These are phyloP conservation scores for Plasmodium cynomolgi DNA, from an alignment of 169 alveolate genomes.

Conservation along the genomic window DNA sequence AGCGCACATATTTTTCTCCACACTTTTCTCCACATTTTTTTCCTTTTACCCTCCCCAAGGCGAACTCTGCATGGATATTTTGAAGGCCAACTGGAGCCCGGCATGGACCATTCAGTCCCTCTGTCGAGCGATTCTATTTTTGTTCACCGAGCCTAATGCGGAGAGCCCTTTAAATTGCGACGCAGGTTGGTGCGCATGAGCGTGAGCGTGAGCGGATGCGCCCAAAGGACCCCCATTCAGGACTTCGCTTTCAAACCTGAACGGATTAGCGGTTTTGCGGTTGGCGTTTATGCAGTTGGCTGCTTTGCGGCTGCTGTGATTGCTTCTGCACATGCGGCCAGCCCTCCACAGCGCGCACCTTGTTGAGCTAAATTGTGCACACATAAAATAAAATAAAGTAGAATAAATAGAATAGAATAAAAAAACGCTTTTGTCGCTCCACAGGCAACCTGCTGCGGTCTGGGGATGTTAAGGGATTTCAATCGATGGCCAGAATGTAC, in stretches of 20 bases:
- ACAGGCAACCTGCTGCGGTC: conserved; percentile 92
- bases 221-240: not conserved
- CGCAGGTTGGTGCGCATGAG: conserved; percentile 85
- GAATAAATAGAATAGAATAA: not conserved
- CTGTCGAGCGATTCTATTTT: conserved; percentile 92
- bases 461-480: conserved; percentile 93
- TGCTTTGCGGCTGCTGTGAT: not conserved
- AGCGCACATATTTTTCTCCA: not conserved
- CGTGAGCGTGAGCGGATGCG: not conserved
- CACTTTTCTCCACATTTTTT: not conserved
- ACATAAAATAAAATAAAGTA: not conserved
- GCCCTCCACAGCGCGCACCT: not conserved
- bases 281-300: not conserved
- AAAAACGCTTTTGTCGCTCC: not conserved
- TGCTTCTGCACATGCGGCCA: not conserved
- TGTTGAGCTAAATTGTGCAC: not conserved
- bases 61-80: conserved; percentile 94
- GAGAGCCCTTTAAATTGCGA: conserved; percentile 98
- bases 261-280: not conserved
- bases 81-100: conserved; percentile 96
- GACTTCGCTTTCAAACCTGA: not conserved
- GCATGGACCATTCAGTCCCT: conserved; percentile 96
- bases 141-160: conserved; percentile 95
- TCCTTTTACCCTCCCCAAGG: conserved; percentile 80
- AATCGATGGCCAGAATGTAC: conserved; percentile 96